Evolutionary conservation across 2,329 filamentous ascomycete genomes (phyloP).

Genomic region (Aspergillus sp.): DNA sequence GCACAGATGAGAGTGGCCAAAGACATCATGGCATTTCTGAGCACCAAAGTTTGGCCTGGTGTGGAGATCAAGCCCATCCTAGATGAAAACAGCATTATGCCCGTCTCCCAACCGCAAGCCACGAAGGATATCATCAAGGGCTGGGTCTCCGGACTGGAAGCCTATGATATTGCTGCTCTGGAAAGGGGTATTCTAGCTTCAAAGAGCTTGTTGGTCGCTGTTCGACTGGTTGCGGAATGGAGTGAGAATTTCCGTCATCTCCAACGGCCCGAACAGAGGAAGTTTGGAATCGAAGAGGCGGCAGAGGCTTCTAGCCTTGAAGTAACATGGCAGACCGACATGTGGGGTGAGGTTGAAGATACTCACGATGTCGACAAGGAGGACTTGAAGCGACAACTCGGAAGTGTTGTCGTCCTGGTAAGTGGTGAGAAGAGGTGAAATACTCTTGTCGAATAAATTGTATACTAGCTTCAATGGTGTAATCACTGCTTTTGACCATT

Average conservation of each 20-base stretch:
- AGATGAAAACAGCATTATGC: constrained; percentile 72
- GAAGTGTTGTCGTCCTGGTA: constrained; percentile 78
- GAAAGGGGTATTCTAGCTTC: constrained; percentile 79
- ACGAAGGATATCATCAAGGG: constrained; percentile 72
- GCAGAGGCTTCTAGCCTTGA: constrained; percentile 74
- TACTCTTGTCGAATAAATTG: background rate
- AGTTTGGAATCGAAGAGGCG: constrained; percentile 79
- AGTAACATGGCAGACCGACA: constrained; percentile 80
- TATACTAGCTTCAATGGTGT: background rate
- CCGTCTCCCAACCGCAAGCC: constrained; percentile 64
- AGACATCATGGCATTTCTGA: constrained; percentile 68
- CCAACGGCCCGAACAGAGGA: constrained; percentile 32
- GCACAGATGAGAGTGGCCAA: constrained; percentile 66
- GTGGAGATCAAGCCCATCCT: constrained; percentile 75
- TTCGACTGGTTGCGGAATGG: constrained; percentile 79
- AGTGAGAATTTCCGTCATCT: constrained; percentile 64
- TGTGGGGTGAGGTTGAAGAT: constrained; percentile 97
- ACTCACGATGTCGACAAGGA: constrained; percentile 95
- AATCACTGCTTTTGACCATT: too few species aligned
- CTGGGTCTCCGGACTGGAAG: constrained; percentile 68
- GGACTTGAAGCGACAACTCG: constrained; percentile 81
- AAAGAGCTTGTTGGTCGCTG: constrained; percentile 78
- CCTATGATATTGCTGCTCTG: constrained; percentile 80
- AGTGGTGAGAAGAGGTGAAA: constrained; percentile 45
- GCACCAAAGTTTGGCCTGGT: constrained; percentile 74